Percentiles rank a stretch among this genome's conserved stretches.
Conservation (phyloP, 2,329 filamentous ascomycete species). For the Pyrenophora seminiperda region DNA sequence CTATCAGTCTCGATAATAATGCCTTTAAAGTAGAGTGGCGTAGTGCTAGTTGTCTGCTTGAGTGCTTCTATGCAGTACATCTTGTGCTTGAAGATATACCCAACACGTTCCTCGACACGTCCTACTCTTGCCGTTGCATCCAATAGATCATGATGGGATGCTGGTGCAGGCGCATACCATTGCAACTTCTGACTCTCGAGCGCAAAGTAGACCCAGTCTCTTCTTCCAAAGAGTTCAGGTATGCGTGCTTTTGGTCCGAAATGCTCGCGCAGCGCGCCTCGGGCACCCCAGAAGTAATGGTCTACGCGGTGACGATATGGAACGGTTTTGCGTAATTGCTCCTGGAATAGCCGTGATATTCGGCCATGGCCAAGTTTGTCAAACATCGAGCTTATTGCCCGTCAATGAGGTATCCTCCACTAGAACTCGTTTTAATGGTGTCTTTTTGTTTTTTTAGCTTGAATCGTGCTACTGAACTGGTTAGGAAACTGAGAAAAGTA, state of each 20-base stretch:
- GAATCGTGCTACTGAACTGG: no score
- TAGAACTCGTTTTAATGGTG: no score
- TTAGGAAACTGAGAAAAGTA: no score
- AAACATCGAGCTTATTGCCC: no score
- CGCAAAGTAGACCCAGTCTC: conserved; percentile 18
- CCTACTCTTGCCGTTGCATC: conserved; percentile 20
- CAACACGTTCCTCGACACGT: conserved; percentile 19
- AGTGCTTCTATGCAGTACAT: conserved; percentile 27
- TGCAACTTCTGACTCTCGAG: conserved; percentile 9
- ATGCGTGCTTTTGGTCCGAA: conserved; percentile 20
- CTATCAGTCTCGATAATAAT: conserved; percentile 1
- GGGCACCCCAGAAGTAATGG: neutral
- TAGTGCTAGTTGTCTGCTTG: conserved; percentile 10
- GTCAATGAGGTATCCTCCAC: no score
- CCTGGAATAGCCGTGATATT: no score
- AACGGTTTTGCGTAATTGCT: no score
- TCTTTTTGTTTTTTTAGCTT: no score
- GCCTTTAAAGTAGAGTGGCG: conserved; percentile 25
- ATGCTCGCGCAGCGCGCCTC: conserved; percentile 7
- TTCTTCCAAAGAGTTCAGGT: conserved; percentile 21
- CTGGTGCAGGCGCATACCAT: conserved; percentile 10
- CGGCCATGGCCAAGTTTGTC: no score
- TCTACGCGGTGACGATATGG: no score
- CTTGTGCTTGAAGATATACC: conserved; percentile 31
- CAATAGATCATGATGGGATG: conserved; percentile 20